phyloP scores from a whole-genome alignment of 768 basidiomycete species.

The Agaricus sinodeliciosus region DNA sequence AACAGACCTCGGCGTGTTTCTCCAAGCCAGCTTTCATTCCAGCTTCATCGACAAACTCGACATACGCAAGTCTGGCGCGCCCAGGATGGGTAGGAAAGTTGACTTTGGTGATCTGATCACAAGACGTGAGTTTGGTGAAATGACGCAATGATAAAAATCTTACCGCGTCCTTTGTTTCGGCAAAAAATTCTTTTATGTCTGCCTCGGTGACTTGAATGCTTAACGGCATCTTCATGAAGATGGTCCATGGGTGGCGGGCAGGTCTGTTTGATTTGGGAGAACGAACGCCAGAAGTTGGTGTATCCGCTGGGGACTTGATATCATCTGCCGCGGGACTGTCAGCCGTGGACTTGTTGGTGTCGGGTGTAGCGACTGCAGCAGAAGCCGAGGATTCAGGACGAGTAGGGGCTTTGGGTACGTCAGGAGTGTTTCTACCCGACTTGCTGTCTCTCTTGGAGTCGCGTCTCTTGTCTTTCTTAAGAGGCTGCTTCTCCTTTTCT shows the following conservation, averaged over 20 bases:
- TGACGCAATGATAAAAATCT: constrained; percentile 20
- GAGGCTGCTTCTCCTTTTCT: constrained; percentile 53
- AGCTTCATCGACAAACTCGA: constrained; percentile 88
- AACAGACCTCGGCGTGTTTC: constrained; percentile 63
- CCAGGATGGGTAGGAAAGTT: constrained; percentile 47
- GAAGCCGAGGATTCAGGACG: constrained; percentile 17
- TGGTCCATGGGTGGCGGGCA: constrained; percentile 73
- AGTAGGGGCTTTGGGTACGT: constrained; percentile 24
- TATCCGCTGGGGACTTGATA: constrained; percentile 51
- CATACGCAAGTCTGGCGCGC: constrained; percentile 65
- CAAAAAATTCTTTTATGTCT: constrained; percentile 74
- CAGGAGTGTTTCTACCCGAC: constrained; percentile 23
- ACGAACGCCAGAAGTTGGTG: constrained; percentile 48
- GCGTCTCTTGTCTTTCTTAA: constrained; percentile 56
- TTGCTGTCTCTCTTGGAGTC: constrained; percentile 33
- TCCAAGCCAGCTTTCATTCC: constrained; percentile 75
- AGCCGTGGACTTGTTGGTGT: background rate
- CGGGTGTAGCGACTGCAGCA: constrained; percentile 9
- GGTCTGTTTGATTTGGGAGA: constrained; percentile 66
- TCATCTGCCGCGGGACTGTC: constrained; percentile 27
- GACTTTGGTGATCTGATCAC: constrained; percentile 57
- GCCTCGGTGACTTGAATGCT: constrained; percentile 44
- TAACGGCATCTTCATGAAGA: constrained; percentile 66
- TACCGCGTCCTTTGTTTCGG: constrained; percentile 62
- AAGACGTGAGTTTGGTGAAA: background rate